Conservation (phyloP, 441 rosid species). For the Bruguiera hainesii region DNA sequence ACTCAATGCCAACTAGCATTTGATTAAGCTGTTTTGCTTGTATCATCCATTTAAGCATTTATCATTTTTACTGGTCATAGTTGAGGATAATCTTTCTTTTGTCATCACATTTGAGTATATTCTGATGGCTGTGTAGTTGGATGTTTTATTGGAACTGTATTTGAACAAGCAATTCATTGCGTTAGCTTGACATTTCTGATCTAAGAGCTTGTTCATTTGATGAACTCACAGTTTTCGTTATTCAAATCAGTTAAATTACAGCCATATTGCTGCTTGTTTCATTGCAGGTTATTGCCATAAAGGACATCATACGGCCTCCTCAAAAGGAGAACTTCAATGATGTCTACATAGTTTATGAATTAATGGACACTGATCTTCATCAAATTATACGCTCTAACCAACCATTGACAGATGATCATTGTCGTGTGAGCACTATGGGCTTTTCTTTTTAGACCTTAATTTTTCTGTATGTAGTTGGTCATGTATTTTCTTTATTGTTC, state of each 20-base stretch:
- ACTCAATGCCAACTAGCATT: background rate
- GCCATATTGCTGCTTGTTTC: constrained; percentile 5
- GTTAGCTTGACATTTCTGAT: no score
- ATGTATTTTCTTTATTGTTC: background rate
- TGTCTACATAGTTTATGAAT: constrained; percentile 83
- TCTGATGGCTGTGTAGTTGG: no score
- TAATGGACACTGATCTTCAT: constrained; percentile 96
- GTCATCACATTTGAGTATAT: no score
- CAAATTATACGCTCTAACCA: constrained; percentile 81
- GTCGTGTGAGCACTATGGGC: constrained; percentile 50
- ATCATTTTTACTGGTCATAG: no score
- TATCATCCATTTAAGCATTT: no score
- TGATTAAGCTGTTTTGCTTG: background rate
- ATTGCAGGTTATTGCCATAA: constrained; percentile 71
- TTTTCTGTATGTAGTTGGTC: background rate
- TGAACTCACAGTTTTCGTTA: no score
- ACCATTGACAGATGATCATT: constrained; percentile 71
- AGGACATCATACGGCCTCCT: constrained; percentile 85
- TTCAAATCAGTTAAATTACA: background rate
- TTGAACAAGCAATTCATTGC: no score
- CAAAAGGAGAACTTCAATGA: constrained; percentile 85
- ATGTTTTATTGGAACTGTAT: no score
- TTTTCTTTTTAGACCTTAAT: background rate
- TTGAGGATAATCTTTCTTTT: no score
- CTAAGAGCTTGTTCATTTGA: no score